Evolutionary conservation across 2,329 filamentous ascomycete species (phyloP).

Genomic region (Chaetothyriales sp.): DNA sequence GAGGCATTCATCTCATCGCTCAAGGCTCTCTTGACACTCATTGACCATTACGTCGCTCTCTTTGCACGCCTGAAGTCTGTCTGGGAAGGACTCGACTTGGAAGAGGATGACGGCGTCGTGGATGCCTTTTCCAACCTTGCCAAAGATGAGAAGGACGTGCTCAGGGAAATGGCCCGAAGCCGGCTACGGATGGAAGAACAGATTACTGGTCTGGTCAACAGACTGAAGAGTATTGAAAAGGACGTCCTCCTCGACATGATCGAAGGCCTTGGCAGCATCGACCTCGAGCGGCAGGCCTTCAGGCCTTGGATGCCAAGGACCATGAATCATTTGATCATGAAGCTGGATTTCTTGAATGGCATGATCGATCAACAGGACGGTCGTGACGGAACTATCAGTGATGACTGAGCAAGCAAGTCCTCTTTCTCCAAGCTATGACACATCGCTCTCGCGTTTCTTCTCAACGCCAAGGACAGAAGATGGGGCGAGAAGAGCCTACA

Average conservation of each 20-base stretch:
- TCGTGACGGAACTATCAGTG: slow-evolving; percentile 5
- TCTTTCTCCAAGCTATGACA: background rate
- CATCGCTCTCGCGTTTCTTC: background rate
- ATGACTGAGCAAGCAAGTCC: background rate
- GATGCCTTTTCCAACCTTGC: slow-evolving; percentile 59
- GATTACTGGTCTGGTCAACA: slow-evolving; percentile 37
- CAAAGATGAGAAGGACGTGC: slow-evolving; percentile 58
- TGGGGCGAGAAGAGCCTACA: background rate
- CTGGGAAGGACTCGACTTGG: slow-evolving; percentile 66
- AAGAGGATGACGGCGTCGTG: slow-evolving; percentile 68
- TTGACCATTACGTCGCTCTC: slow-evolving; percentile 71
- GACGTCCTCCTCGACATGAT: slow-evolving; percentile 32
- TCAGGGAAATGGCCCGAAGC: slow-evolving; percentile 49
- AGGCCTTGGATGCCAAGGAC: slow-evolving; percentile 61
- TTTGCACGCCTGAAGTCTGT: slow-evolving; percentile 62
- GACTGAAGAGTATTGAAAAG: slow-evolving; percentile 11
- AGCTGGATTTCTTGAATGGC: slow-evolving; percentile 50
- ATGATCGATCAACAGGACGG: slow-evolving; percentile 7
- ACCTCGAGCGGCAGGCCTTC: slow-evolving; percentile 42
- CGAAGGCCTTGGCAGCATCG: slow-evolving; percentile 45
- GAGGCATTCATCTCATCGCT: slow-evolving; percentile 27
- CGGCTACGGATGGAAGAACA: slow-evolving; percentile 48
- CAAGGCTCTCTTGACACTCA: slow-evolving; percentile 33
- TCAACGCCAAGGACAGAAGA: background rate
- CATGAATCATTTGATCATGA: slow-evolving; percentile 78